phyloP scores from a whole-genome alignment of 306 rosid genomes.

The Rubus idaeus region DNA sequence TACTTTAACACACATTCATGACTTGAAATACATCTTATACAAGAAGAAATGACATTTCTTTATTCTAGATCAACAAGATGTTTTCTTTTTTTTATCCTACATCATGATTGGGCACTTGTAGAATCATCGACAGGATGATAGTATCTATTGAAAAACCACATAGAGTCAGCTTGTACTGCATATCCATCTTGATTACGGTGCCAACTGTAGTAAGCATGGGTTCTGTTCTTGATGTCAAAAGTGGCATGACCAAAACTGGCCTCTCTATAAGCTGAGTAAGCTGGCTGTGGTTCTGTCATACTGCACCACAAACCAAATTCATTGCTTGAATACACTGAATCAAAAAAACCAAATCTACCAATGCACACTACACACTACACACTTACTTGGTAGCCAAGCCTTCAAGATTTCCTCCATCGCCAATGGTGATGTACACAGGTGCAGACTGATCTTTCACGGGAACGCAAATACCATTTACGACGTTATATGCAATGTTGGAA shows the following conservation, averaged over 20 bases:
- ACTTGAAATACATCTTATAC: background rate
- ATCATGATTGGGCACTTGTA: conserved; percentile 18
- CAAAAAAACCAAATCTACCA: background rate
- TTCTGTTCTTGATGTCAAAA: conserved; percentile 71
- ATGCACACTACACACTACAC: conserved; percentile 16
- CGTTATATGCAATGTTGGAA: conserved; percentile 67
- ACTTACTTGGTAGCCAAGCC: conserved; percentile 83
- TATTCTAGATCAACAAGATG: background rate
- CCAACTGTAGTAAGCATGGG: conserved; percentile 82
- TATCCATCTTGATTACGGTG: conserved; percentile 74
- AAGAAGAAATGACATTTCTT: background rate
- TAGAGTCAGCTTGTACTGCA: conserved; percentile 64
- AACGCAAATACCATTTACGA: conserved; percentile 63
- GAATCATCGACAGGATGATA: conserved; percentile 71
- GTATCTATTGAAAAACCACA: conserved; percentile 68
- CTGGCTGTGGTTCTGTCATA: conserved; percentile 82
- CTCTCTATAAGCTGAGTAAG: conserved; percentile 74
- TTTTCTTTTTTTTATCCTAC: background rate
- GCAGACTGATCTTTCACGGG: conserved; percentile 74
- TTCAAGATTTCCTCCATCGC: conserved; percentile 92
- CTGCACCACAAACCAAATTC: conserved; percentile 38
- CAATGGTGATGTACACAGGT: conserved; percentile 84
- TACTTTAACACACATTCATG: background rate
- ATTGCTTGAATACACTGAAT: background rate
- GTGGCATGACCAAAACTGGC: conserved; percentile 90